Base-by-base conservation (phyloP, 2,329 filamentous ascomycete species). In the Nothophaeocryptopus gaeumannii region DNA sequence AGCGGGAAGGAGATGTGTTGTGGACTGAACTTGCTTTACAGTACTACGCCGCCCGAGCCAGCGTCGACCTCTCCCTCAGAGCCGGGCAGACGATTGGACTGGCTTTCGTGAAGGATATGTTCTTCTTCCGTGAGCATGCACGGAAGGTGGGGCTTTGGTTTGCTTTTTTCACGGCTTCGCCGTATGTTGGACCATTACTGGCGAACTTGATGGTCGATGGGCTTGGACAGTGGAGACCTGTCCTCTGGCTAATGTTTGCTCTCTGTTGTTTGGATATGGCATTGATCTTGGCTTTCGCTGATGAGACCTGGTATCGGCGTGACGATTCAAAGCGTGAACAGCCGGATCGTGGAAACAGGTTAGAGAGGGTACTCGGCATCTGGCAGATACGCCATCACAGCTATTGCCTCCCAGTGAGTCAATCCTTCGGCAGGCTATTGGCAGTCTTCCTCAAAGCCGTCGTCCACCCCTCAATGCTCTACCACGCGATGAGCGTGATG, bases 71-170 rank as follows among this genome's bases (percentile, higher is more conserved):
- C 5, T 30, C 26, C n/a, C 29, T 50, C 7, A 50, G 40, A 12
- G 41, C 47, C 7, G 40, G 34, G 10, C 42, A 50, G 14, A 45
- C 41, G 10, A 46, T 45, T 16, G 36, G 45, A 10, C 20, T 53
- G 12, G 39, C 37, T 20, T 49, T 35, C 8, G 12, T 35, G 33
- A 35, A 35, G 33, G 33, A 35, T 14, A 35, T 35, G 12, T 35
- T 35, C 33, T 35, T 35, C 33, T 35, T 35, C 9, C 33, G 9
- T 14, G 33, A 35, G 8, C 33, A 14, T 14, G 33, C 33, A 9
- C 3, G 33, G 12, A 35, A 35, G 33, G 3, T 35, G 12, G 33
- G 33, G 33, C 8, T 35, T 3, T 35, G 33, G 33, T 40, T 11
- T 30, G 38, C 15, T 3, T 20, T 15, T 13, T 40, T 40, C 13